phyloP scores from a whole-genome alignment of 306 rosid genomes.

The Rosa rugosa region DNA sequence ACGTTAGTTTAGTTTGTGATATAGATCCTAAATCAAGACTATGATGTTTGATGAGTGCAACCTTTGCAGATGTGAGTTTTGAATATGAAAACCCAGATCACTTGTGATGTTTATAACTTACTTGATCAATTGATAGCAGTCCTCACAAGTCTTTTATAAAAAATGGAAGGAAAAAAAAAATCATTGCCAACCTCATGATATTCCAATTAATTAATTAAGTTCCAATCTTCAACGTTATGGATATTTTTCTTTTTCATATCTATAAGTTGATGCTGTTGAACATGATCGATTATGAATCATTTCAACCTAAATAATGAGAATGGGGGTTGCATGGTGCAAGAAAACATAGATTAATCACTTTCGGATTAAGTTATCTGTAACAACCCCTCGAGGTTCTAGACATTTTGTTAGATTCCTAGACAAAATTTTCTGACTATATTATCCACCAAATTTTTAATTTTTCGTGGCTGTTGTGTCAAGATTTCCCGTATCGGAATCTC shows the following conservation, averaged over 20 bases:
- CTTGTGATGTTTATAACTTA: not conserved
- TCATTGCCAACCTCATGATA: not conserved
- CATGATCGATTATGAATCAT: not conserved
- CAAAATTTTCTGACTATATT: not conserved
- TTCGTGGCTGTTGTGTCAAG: no score
- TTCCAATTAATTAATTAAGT: not conserved
- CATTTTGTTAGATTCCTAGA: not conserved
- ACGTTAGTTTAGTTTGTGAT: not conserved
- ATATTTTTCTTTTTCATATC: not conserved
- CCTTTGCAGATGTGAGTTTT: not conserved
- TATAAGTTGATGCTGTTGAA: not conserved
- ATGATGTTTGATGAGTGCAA: not conserved
- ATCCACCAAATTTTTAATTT: no score
- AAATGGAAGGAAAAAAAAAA: no score
- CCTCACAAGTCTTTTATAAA: not conserved
- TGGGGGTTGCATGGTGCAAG: not conserved
- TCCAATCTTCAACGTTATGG: not conserved
- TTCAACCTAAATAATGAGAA: not conserved
- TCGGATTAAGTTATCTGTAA: not conserved
- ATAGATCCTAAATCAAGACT: not conserved
- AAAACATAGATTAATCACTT: not conserved
- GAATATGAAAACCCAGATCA: not conserved
- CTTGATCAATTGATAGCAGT: not conserved
- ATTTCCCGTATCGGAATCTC: not conserved
- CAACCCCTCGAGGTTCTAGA: not conserved